Evolutionary conservation across 306 rosid genomes (phyloP), one percentile per base, ranked within the genome.

Genomic region (Datisca glomerata): DNA sequence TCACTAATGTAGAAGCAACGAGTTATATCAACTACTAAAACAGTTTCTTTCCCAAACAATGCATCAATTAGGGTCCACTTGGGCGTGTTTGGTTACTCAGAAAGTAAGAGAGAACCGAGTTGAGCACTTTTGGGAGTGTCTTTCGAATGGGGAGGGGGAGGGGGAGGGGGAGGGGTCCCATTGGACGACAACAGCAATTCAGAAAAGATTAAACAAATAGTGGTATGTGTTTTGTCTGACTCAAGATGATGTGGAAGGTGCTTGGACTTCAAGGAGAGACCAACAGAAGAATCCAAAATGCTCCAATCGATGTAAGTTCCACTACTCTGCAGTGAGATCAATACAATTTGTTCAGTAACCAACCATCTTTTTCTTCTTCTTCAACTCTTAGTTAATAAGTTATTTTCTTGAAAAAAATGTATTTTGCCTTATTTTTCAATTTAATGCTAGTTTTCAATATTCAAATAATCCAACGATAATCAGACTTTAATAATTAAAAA

Each of bases 191-290:
- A 29, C 31, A n/a, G n/a, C n/a, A n/a, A n/a, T n/a, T n/a, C n/a
- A n/a, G n/a, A n/a, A n/a, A n/a, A 56, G 29, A 54, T 7, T 13
- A 13, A 44, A 71, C n/a, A 44, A 64, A 18, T 23, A 49, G 34
- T 3, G 43, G 6, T 34, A 80, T 45, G 61, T 43, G 33, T 53
- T 63, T 64, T 67, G 82, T 77, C 93, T 48, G 37, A 74, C 78
- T 64, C 73, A 47, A 0, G 22, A 51, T 77, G 78, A 68, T 15
- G 80, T 56, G 78, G 67, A 34, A 3, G 17, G 44, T 18, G 36
- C 56, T 50, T 21, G 16, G 33, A 36, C 32, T 7, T 7, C 31
- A 50, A 50, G 43, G 34, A 34, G 33, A 36, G 45, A 34, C n/a
- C n/a, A n/a, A n/a, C n/a, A n/a, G n/a, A n/a, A n/a, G n/a, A n/a